Evolutionary conservation across 2,329 filamentous ascomycete genomes (phyloP).

Genomic region (Ophiostoma perfectum): DNA sequence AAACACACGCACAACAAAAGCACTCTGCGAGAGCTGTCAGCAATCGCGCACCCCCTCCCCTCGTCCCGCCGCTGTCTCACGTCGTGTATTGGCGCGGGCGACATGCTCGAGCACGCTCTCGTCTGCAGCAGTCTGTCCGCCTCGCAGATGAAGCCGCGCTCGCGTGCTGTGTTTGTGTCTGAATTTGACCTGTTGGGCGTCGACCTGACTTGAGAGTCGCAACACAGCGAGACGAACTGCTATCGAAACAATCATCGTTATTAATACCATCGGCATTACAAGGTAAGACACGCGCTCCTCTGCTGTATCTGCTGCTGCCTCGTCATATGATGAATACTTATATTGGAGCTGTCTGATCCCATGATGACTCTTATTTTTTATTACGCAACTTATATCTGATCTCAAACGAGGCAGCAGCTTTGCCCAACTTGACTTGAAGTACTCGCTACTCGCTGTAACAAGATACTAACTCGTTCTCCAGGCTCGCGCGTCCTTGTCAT

Average conservation of each 20-base stretch:
- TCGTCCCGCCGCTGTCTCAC: too few relatives aligned
- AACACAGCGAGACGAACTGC: background rate
- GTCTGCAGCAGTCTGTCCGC: constrained; percentile 14
- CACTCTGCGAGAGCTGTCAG: background rate
- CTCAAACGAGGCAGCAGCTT: constrained; percentile 13
- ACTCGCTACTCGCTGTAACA: background rate
- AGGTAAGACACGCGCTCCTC: constrained; percentile 13
- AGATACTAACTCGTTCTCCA: too few relatives aligned
- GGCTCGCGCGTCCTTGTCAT: background rate
- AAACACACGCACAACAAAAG: background rate
- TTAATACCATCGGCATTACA: background rate
- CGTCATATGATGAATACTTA: constrained; percentile 46
- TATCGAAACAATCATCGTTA: background rate
- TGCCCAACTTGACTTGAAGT: background rate
- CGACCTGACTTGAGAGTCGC: constrained; percentile 17
- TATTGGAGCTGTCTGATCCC: constrained; percentile 70
- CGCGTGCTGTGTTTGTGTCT: background rate
- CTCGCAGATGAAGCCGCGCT: constrained; percentile 20
- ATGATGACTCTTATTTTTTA: constrained; percentile 49
- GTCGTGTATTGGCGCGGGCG: constrained; percentile 1
- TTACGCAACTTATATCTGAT: constrained; percentile 35
- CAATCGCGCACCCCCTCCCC: too few relatives aligned
- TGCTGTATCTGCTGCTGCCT: background rate
- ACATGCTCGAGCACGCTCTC: constrained; percentile 14
- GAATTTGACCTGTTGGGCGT: constrained; percentile 4